phyloP scores from a whole-genome alignment of 148 eudicot species.

The Chenopodium suecicum region DNA sequence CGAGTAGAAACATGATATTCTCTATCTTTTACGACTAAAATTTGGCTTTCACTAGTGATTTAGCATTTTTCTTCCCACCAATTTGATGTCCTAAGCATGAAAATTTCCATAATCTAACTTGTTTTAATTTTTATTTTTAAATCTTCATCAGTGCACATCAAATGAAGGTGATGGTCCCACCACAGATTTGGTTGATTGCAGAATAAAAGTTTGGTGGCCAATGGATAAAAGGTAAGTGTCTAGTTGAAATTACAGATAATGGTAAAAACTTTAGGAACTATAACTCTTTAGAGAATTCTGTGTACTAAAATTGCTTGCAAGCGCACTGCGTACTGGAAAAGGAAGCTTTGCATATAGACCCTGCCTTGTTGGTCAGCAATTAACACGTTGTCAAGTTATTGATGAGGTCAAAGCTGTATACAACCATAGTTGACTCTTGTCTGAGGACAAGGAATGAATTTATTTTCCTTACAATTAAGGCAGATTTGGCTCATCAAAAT shows the following conservation, averaged over 20 bases:
- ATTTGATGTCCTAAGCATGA: background rate
- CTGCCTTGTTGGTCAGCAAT: too few species aligned
- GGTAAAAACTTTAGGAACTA: background rate
- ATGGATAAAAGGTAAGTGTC: slow-evolving; percentile 76
- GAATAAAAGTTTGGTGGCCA: slow-evolving; percentile 97
- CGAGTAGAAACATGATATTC: background rate
- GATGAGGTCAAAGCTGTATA: background rate
- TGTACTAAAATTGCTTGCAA: background rate
- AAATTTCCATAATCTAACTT: slow-evolving; percentile 13
- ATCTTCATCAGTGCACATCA: slow-evolving; percentile 59
- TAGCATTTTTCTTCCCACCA: background rate
- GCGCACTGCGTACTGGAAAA: background rate
- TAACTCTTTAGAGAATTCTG: background rate
- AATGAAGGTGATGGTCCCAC: slow-evolving; percentile 48
- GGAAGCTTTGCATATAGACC: background rate
- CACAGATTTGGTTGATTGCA: slow-evolving; percentile 74
- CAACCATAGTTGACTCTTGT: background rate
- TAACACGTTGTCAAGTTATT: background rate
- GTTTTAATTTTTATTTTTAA: background rate
- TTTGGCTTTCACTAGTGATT: background rate
- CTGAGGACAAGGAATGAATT: background rate
- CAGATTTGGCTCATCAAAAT: background rate
- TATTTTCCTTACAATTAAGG: too few species aligned
- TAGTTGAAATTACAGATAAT: background rate
- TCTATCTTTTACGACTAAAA: background rate